Base-by-base conservation (phyloP, 192 early-diverging fungal species). In the Rhizophlyctis rosea region DNA sequence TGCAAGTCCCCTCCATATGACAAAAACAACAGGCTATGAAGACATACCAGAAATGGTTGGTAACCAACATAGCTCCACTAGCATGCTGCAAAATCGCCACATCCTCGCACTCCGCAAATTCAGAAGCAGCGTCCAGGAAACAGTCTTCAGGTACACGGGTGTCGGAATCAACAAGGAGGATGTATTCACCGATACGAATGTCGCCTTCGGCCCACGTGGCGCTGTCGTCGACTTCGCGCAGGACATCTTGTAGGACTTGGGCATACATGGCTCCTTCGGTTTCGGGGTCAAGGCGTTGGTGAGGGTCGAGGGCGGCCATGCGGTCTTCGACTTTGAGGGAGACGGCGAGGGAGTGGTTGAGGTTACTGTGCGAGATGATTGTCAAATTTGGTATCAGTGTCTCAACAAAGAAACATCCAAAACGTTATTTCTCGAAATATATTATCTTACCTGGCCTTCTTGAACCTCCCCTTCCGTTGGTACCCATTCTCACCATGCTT, bases 401-500 rank as follows among this genome's bases (percentile, higher is more conserved):
- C n/a, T n/a, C n/a, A n/a, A n/a, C n/a, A n/a, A n/a, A n/a, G n/a
- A n/a, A n/a, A n/a, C n/a, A n/a, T n/a, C n/a, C n/a, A n/a, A n/a
- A n/a, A n/a, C n/a, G n/a, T n/a, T n/a, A n/a, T n/a, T n/a, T n/a
- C n/a, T n/a, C n/a, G n/a, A n/a, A n/a, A n/a, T n/a, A n/a, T n/a
- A n/a, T n/a, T n/a, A n/a, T n/a, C n/a, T n/a, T n/a, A n/a, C n/a
- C n/a, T n/a, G 7, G 63, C 63, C 34, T 65, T 65, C 53, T 65
- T 65, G 53, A 65, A 65, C 30, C 63, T 11, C 33, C 63, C 63
- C 36, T 33, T 69, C 25, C 63, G 13, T 7, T 68, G 11, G 34
- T 36, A 65, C 24, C 66, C 66, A 14, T 65, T 29, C 21, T 65
- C 23, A 53, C 67, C 67, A 53, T 65, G 63, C 28, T 67, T 67